Evolutionary conservation across 164 flowering plant genomes (phyloP), one percentile per base, ranked within the genome.

Genomic region (Vitis rotundifolia): DNA sequence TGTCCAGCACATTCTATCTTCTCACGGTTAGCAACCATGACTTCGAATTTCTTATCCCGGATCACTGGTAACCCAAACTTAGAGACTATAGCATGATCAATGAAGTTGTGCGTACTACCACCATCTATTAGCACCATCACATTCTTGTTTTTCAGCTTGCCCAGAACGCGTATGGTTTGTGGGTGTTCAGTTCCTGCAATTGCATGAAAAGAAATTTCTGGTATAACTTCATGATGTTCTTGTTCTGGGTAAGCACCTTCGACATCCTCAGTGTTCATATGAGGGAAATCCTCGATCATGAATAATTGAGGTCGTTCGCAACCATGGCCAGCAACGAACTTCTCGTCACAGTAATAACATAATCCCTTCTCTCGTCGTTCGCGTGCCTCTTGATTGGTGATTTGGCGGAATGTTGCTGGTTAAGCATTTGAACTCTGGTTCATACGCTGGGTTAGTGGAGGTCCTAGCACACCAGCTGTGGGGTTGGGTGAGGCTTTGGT

Each of bases 321-420:
- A 22, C 59, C 18, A 22, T 72, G 70, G 13, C 70, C 75, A 8
- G 70, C 65, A 26, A 26, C 6, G 50, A 31, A 72, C 55, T 59
- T 58, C 47, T 66, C 75, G 5, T 72, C 64, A 28, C 70, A 72
- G 31, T 65, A 59, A 22, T 65, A 72, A n/a, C 70, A 72, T 13
- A 72, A 50, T 14, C 64, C 64, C 37, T 72, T 72, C 19, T 65
- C 59, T 49, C 64, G 63, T 11, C 52, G 75, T 50, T n/a, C n/a
- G n/a, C 51, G 44, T 9, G 52, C 70, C 19, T 72, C 65, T 57
- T 64, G 69, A 50, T 50, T 49, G 49, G 74, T n/a, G 64, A 71
- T 71, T 49, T 57, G 55, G 2, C 60, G 59, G 54, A 71, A 64
- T 6, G 62, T 18, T 10, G 61, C 49, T 16, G 62, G 68, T 1